Evolutionary conservation across 345 rosid species (phyloP).

Genomic region (Dipteronia dyeriana): DNA sequence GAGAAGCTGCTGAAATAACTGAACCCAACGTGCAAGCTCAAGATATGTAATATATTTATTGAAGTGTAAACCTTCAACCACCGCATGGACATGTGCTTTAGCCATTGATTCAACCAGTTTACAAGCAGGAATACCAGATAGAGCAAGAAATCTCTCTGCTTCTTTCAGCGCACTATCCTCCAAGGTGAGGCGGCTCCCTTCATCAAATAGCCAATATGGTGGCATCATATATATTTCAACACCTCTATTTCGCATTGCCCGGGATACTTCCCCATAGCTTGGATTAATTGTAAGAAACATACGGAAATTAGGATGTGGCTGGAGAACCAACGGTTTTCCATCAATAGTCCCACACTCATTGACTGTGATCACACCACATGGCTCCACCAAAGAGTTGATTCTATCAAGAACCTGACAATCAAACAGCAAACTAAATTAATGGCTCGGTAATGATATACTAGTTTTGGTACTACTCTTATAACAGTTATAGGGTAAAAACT

Average conservation of each 20-base stretch:
- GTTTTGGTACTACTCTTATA: not conserved
- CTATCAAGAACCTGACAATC: slow-evolving; percentile 85
- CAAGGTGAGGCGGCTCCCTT: slow-evolving; percentile 33
- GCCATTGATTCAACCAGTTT: slow-evolving; percentile 79
- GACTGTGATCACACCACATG: slow-evolving; percentile 80
- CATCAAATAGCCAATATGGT: slow-evolving; percentile 76
- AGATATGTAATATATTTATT: slow-evolving; percentile 66
- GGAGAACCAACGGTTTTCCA: slow-evolving; percentile 79
- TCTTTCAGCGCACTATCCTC: slow-evolving; percentile 62
- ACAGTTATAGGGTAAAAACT: not conserved
- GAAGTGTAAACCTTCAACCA: slow-evolving; percentile 47
- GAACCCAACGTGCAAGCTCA: slow-evolving; percentile 89
- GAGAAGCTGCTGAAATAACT: slow-evolving; percentile 77
- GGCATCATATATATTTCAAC: slow-evolving; percentile 94
- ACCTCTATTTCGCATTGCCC: slow-evolving; percentile 99
- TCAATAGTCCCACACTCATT: slow-evolving; percentile 87
- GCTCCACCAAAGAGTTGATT: slow-evolving; percentile 94
- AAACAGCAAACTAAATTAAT: slow-evolving; percentile 10
- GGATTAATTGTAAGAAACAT: slow-evolving; percentile 91
- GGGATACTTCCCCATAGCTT: slow-evolving; percentile 82
- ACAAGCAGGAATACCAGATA: slow-evolving; percentile 69
- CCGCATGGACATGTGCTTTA: slow-evolving; percentile 76
- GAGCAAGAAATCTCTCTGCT: slow-evolving; percentile 64
- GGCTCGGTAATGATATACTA: not conserved
- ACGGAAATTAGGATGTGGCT: slow-evolving; percentile 84